Evolutionary conservation across 202 grass and related monocot species (phyloP), one percentile per base, ranked within the genome.

Genomic region (Schoenoplectus triqueter): DNA sequence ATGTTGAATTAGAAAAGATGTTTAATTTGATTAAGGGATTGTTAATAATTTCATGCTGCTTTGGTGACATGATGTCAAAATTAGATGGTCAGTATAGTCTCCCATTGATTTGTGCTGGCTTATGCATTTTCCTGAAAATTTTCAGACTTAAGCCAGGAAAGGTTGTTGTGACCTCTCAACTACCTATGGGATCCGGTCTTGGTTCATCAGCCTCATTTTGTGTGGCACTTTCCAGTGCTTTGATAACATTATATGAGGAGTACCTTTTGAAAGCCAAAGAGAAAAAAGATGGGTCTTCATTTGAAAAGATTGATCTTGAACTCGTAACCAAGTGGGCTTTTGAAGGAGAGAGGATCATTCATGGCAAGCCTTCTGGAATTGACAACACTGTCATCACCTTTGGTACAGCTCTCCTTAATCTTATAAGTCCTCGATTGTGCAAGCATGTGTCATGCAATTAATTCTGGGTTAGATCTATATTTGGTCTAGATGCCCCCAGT

Each of bases 291-390:
- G 93, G 92, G 88, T 87, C 60, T 20, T 66, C 68, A n/a, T 84
- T 93, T 0, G 18, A n/a, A 10, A 86, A 88, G 84, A 82, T 39
- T 55, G 85, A 92, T 82, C 89, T 97, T 10, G 89, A 91, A 74
- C 89, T 93, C 2, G 85, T 93, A 69, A 97, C 89, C 66, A 76
- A 11, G 42, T 98, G 96, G 96, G 91, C 93, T 8, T 94, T 94
- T 71, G 90, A 98, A 86, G 96, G 93, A 46, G 93, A 98, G 75
- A 95, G 89, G 78, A 98, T 98, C 61, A 91, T 95, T 62, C 96
- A 94, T 40, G 96, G 93, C 15, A 98, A 92, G 66, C 96, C 96
- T 88, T 98, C 96, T 48, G 96, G 96, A 83, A 92, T 98, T 8
- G 96, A 98, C 84, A 95, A 94, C 64, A 76, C 93, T 2, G 87